Conservation (phyloP, 139 green algal genomes). For the Tetradesmus obliquus region DNA sequence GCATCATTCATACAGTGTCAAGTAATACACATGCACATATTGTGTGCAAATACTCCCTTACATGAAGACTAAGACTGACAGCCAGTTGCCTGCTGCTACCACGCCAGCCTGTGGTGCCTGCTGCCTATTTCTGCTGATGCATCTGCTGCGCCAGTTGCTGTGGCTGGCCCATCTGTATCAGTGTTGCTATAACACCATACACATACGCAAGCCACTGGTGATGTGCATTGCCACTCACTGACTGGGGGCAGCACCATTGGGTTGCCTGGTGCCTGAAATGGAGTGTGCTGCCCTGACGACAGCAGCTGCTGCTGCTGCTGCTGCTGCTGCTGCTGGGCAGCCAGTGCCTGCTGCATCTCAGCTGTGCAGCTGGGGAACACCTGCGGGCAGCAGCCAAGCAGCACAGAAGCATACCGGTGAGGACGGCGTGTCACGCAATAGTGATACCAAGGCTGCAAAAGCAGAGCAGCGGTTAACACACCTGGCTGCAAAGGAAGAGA, state of each 20-base stretch:
- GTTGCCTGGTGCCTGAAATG: neutral
- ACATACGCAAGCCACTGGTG: too few species aligned
- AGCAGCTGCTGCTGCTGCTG: neutral
- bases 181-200: too few species aligned
- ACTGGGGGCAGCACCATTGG: neutral
- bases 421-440: neutral
- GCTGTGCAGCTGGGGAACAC: slow-evolving; percentile 24
- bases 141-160: too few species aligned
- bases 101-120: neutral
- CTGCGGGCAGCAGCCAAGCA: neutral
- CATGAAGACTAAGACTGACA: too few species aligned
- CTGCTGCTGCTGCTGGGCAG: slow-evolving; percentile 18
- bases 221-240: neutral
- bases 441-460: neutral
- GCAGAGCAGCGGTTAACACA: neutral
- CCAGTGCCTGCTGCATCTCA: slow-evolving; percentile 31
- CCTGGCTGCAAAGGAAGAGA: neutral
- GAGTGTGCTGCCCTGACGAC: neutral
- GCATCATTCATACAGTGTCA: too few species aligned
- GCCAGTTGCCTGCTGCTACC: neutral
- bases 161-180: too few species aligned
- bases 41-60: neutral
- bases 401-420: too few species aligned
- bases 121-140: neutral
- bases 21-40: too few species aligned